Conservation (phyloP, 1,284 basidiomycete genomes). For the Anthracocystis panici-leucophaei region DNA sequence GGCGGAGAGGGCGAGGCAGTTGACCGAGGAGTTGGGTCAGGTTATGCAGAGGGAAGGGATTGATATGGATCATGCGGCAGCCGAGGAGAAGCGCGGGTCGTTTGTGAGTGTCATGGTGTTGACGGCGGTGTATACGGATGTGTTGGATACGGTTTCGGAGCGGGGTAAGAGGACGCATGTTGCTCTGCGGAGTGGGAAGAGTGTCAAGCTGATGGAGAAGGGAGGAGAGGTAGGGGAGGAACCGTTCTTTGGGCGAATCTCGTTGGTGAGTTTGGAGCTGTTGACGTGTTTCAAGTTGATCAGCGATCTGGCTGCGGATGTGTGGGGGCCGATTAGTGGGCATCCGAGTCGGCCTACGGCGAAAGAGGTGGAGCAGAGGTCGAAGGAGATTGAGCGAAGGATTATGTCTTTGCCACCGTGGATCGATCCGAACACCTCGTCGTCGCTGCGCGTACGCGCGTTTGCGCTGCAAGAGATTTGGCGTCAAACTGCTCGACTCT, state of each 20-base stretch:
- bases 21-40: conserved; percentile 42
- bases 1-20: conserved; percentile 33
- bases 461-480: conserved; percentile 57
- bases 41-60: conserved; percentile 44
- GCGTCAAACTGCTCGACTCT: conserved; percentile 47
- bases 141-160: conserved; percentile 38
- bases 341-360: conserved; percentile 25
- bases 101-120: conserved; percentile 43
- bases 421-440: conserved; percentile 40
- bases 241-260: conserved; percentile 45
- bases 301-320: conserved; percentile 50
- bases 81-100: conserved; percentile 41
- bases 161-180: conserved; percentile 40
- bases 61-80: conserved; percentile 36
- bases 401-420: conserved; percentile 42
- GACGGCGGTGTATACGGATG: conserved; percentile 44
- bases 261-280: conserved; percentile 39
- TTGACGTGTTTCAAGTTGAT: conserved; percentile 53
- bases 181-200: conserved; percentile 7
- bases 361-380: conserved; percentile 27
- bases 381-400: conserved; percentile 39
- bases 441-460: conserved; percentile 35
- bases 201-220: neutral
- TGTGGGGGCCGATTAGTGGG: conserved; percentile 39
- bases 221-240: conserved; percentile 8